These are phyloP conservation scores for Ceratobasidium papillatum DNA, from an alignment of 1,284 basidiomycete genomes.

Conservation along the genomic window DNA sequence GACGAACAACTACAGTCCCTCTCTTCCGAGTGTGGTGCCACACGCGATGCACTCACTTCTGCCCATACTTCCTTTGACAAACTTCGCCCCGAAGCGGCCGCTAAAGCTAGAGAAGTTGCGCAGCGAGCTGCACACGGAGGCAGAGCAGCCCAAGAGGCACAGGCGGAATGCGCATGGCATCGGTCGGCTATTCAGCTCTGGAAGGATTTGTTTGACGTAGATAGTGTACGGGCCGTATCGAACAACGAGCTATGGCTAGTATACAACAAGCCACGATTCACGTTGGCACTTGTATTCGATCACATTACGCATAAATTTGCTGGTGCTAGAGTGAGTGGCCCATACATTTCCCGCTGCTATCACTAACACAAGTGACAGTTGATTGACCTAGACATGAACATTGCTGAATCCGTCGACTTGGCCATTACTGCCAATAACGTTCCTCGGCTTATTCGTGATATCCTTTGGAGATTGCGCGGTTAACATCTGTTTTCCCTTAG, in stretches of 20 bases:
- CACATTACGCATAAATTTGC: conserved; percentile 35
- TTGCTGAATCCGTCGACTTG: conserved; percentile 23
- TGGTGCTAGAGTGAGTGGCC: conserved; percentile 17
- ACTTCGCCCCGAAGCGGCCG: conserved; percentile 31
- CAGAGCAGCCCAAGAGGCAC: conserved; percentile 16
- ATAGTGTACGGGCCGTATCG: conserved; percentile 31
- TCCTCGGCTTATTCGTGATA: conserved; percentile 30
- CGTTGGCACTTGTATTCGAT: conserved; percentile 31
- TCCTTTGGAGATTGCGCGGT: conserved; percentile 15
- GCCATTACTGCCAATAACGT: conserved; percentile 35
- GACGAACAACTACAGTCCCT: conserved; percentile 33
- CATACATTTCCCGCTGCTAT: too few species aligned
- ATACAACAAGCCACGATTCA: conserved; percentile 31
- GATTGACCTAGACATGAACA: conserved; percentile 35
- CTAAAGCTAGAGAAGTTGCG: conserved; percentile 24
- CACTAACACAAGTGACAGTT: background rate
- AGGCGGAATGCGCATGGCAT: conserved; percentile 35
- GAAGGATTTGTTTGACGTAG: conserved; percentile 24
- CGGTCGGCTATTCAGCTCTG: conserved; percentile 35
- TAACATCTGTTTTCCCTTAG: background rate
- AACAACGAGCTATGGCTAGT: conserved; percentile 37
- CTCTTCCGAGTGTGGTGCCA: conserved; percentile 11
- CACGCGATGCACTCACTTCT: conserved; percentile 28
- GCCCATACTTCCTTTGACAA: conserved; percentile 28
- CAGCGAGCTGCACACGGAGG: conserved; percentile 20